Evolutionary conservation across 345 rosid genomes (phyloP).

Genomic region (Raphanus raphanistrum): DNA sequence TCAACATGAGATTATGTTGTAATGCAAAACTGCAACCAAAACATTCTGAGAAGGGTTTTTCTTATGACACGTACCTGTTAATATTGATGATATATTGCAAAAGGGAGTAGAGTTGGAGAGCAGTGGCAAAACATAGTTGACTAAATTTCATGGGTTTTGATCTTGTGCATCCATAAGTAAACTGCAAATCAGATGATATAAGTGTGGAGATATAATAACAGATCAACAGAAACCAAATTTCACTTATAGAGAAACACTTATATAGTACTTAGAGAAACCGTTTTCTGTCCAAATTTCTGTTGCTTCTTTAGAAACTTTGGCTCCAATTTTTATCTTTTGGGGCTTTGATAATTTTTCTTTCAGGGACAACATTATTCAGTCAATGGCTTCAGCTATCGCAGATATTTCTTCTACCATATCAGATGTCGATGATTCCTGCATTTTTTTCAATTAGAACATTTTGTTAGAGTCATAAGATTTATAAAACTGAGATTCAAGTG

Average conservation of each 20-base stretch:
- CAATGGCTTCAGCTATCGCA: constrained; percentile 46
- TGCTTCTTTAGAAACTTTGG: constrained; percentile 62
- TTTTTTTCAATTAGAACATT: constrained; percentile 4
- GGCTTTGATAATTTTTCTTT: constrained; percentile 48
- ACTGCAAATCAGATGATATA: constrained; percentile 40
- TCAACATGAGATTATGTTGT: constrained; percentile 12
- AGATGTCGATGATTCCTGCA: constrained; percentile 52
- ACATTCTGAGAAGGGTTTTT: background rate
- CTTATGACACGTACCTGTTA: constrained; percentile 55
- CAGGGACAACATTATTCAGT: constrained; percentile 29
- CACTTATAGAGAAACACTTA: background rate
- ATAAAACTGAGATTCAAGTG: constrained; percentile 1
- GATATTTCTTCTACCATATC: constrained; percentile 47
- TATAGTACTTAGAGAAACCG: constrained; percentile 75
- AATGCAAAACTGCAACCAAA: background rate
- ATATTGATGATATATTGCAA: constrained; percentile 87
- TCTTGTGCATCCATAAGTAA: constrained; percentile 77
- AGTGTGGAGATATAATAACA: background rate
- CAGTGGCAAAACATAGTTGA: constrained; percentile 72
- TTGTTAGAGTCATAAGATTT: constrained; percentile 17
- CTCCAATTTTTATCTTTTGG: constrained; percentile 59
- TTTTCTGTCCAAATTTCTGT: constrained; percentile 67
- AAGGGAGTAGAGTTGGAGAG: constrained; percentile 80
- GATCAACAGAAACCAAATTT: background rate
- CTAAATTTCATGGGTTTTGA: constrained; percentile 65